phyloP scores from a whole-genome alignment of 2,329 filamentous ascomycete genomes.

The Xylaria sp. region DNA sequence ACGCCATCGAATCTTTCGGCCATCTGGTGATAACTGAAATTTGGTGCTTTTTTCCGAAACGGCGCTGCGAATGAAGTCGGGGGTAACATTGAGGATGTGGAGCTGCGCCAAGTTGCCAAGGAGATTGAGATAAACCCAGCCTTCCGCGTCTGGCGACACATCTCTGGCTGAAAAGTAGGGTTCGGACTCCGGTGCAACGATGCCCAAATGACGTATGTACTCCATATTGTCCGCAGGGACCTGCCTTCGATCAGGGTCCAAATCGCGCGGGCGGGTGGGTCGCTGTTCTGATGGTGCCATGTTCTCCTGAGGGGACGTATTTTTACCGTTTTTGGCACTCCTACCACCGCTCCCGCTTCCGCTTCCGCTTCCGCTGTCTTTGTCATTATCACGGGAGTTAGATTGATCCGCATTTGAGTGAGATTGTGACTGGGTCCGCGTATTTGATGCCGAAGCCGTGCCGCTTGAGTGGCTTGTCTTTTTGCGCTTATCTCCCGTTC shows the following conservation, averaged over 20 bases:
- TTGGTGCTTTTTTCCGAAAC: slow-evolving; percentile 76
- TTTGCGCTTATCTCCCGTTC: slow-evolving; percentile 47
- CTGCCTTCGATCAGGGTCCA: slow-evolving; percentile 82
- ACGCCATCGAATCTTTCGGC: slow-evolving; percentile 82
- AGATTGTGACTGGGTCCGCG: slow-evolving; percentile 54
- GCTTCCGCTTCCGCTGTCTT: slow-evolving; percentile 38
- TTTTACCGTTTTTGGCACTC: slow-evolving; percentile 41
- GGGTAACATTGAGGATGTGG: slow-evolving; percentile 85
- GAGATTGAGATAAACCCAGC: slow-evolving; percentile 86
- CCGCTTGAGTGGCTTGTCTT: slow-evolving; percentile 59
- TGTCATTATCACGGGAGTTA: slow-evolving; percentile 55
- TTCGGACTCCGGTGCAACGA: slow-evolving; percentile 68
- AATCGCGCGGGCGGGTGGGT: slow-evolving; percentile 78
- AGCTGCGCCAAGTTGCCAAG: slow-evolving; percentile 85
- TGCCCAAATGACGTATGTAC: slow-evolving; percentile 79
- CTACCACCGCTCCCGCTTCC: slow-evolving; percentile 25
- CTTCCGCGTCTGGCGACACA: slow-evolving; percentile 72
- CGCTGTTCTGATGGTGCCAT: slow-evolving; percentile 71
- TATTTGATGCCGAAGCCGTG: slow-evolving; percentile 57
- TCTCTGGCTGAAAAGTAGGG: slow-evolving; percentile 59
- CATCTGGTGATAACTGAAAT: slow-evolving; percentile 81
- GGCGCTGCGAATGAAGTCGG: slow-evolving; percentile 79
- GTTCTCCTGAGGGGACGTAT: slow-evolving; percentile 54
- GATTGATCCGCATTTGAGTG: slow-evolving; percentile 60
- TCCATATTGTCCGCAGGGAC: slow-evolving; percentile 81